Base-by-base conservation (phyloP, 768 basidiomycete species). In the Pleurotus salmoneostramineus region DNA sequence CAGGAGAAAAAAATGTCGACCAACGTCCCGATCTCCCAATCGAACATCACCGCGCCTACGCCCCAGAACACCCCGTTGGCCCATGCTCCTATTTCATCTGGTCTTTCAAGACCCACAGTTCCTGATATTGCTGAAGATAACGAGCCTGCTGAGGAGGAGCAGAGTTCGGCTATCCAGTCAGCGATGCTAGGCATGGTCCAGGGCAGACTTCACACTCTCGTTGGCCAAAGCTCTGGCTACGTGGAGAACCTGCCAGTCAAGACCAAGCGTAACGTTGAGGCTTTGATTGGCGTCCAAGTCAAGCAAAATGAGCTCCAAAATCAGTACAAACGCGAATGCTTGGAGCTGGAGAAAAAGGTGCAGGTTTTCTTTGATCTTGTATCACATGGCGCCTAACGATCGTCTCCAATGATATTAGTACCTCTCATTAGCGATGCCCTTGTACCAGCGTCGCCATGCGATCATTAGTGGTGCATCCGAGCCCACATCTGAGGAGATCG, bases 301-400 rank as follows among this genome's bases (percentile, higher is more conserved):
- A 88, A 93, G 76, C 94, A 97, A 72, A 85, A 87, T 63, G 88
- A 93, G 65, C 81, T 98, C 45, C 93, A 97, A 70, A 89, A 89
- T 65, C 83, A 94, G 79, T 93, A 95, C 80, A 97, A 98, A 74
- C 83, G 87, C 68, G 96, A 98, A 72, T 93, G 95, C 66, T 79
- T 97, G 47, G 93, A 95, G 72, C 81, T 98, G 56, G 95, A 98
- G 80, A 93, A 95, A 77, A 97, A 96, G 81, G 94, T 92, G 63
- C 56, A 21, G 58, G 57, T 56, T 12, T 57, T 50, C 44, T 40
- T n/a, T 42, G 12, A 49, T 54, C 52, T 56, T 56, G 27, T 27
- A 50, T 58, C 7, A 12, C 34, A 7, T 43, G 49, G 14, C 21
- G 52, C 57, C 36, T 60, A 12, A 45, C 58, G 32, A 62, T 56